phyloP scores from a whole-genome alignment of 75 land plant species.

The Pseudotsuga menziesii region DNA sequence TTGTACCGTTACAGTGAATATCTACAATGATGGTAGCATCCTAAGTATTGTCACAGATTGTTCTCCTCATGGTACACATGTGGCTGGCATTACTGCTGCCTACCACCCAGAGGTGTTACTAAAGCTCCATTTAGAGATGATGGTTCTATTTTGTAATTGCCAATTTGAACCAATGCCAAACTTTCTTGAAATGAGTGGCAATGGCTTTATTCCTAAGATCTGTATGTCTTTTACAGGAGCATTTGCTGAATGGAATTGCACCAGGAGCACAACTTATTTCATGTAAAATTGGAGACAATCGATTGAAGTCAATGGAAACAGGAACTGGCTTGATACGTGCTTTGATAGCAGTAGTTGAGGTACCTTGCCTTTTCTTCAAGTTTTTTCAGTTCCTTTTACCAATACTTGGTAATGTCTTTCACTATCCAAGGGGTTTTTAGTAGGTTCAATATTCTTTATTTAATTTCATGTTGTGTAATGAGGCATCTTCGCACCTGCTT shows the following conservation, averaged over 20 bases:
- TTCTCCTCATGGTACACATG: slow-evolving; percentile 99
- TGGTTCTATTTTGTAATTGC: background rate
- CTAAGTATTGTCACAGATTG: slow-evolving; percentile 97
- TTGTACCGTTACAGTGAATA: slow-evolving; percentile 75
- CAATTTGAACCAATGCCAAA: background rate
- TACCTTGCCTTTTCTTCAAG: slow-evolving; percentile 5
- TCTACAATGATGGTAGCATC: slow-evolving; percentile 86
- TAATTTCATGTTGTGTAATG: too few species aligned
- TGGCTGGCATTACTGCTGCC: slow-evolving; percentile 96
- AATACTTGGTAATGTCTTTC: background rate
- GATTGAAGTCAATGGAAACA: slow-evolving; percentile 98
- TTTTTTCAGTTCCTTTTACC: background rate
- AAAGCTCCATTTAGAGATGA: background rate
- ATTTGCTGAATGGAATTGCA: slow-evolving; percentile 94
- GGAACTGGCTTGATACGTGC: slow-evolving; percentile 96
- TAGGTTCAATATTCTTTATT: too few species aligned
- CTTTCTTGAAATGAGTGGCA: background rate
- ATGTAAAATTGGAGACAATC: slow-evolving; percentile 96
- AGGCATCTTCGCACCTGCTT: too few species aligned
- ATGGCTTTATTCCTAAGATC: background rate
- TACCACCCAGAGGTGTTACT: slow-evolving; percentile 72
- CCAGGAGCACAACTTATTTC: slow-evolving; percentile 98
- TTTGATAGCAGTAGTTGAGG: slow-evolving; percentile 95
- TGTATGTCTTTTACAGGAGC: slow-evolving; percentile 46
- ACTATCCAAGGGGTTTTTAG: background rate